phyloP scores from a whole-genome alignment of 805 yeast species.

The Ogataea neopini region DNA sequence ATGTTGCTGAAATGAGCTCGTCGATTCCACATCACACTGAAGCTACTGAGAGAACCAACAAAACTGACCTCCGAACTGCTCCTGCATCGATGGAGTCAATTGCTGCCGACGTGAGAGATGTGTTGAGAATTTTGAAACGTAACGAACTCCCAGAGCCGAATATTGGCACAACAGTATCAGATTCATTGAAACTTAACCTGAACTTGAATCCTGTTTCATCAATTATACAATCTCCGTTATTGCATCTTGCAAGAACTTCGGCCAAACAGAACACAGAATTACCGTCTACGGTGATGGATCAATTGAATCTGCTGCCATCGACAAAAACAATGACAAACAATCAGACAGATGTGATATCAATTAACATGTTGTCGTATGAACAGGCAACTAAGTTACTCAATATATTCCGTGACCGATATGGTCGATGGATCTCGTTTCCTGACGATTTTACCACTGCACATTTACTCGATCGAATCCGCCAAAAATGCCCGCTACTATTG shows the following conservation, averaged over 20 bases:
- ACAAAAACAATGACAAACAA: constrained; percentile 3
- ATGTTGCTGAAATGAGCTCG: neutral
- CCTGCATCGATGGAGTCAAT: constrained; percentile 11
- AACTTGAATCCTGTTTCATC: constrained; percentile 27
- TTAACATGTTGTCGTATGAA: constrained; percentile 47
- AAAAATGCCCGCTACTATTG: constrained; percentile 60
- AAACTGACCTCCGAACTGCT: too few relatives aligned
- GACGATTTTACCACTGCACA: constrained; percentile 47
- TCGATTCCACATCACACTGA: neutral
- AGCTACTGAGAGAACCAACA: too few relatives aligned
- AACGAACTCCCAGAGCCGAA: constrained; percentile 13
- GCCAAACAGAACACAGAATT: constrained; percentile 32
- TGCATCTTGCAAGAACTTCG: constrained; percentile 39
- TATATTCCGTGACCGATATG: constrained; percentile 65
- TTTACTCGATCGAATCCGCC: constrained; percentile 49
- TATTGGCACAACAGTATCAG: neutral
- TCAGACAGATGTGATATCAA: constrained; percentile 48
- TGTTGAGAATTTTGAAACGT: constrained; percentile 13
- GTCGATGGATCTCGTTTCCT: constrained; percentile 79
- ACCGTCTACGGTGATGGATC: constrained; percentile 20
- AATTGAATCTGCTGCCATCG: constrained; percentile 15
- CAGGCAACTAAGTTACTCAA: constrained; percentile 54
- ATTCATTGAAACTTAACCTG: constrained; percentile 13
- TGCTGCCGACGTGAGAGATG: constrained; percentile 16
- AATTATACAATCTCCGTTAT: constrained; percentile 45